Percentiles rank a stretch among this genome's conserved stretches.
Evolutionary conservation across 2,329 filamentous ascomycete species (phyloP).

Genomic region (Sporothrix euskadiensis): DNA sequence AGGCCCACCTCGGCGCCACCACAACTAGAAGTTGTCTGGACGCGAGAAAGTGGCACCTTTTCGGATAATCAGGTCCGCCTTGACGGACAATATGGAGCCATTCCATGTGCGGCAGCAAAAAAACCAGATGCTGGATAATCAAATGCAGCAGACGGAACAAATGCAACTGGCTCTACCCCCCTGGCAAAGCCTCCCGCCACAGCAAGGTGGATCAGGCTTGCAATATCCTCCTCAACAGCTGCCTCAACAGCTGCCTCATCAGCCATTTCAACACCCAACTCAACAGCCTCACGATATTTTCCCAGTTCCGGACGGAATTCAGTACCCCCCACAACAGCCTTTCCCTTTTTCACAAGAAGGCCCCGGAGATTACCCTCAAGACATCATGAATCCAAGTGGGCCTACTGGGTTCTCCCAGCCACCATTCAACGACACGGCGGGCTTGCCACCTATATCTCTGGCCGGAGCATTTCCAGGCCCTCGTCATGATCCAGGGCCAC

Average conservation of each 20-base stretch:
- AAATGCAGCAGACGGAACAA: neutral
- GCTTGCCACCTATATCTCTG: neutral
- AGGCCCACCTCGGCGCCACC: slow-evolving; percentile 25
- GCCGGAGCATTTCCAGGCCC: neutral
- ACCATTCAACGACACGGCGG: neutral
- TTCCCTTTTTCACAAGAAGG: neutral
- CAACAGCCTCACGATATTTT: neutral
- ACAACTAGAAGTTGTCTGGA: slow-evolving; percentile 14
- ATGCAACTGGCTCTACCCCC: too few relatives aligned
- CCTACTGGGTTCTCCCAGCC: neutral
- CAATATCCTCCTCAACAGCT: neutral
- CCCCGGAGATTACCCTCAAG: neutral
- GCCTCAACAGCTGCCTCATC: neutral
- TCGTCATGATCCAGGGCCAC: neutral
- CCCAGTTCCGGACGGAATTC: neutral
- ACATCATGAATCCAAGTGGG: neutral
- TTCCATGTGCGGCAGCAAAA: neutral
- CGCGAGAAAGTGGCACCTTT: neutral
- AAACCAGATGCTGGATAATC: neutral
- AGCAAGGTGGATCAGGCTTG: neutral
- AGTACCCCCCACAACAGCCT: neutral
- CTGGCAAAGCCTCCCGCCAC: neutral
- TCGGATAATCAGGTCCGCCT: neutral
- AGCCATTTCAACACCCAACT: neutral
- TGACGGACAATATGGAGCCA: neutral